Evolutionary conservation across 352 stramenopile species (phyloP).

Genomic region (Phytophthora meadii): DNA sequence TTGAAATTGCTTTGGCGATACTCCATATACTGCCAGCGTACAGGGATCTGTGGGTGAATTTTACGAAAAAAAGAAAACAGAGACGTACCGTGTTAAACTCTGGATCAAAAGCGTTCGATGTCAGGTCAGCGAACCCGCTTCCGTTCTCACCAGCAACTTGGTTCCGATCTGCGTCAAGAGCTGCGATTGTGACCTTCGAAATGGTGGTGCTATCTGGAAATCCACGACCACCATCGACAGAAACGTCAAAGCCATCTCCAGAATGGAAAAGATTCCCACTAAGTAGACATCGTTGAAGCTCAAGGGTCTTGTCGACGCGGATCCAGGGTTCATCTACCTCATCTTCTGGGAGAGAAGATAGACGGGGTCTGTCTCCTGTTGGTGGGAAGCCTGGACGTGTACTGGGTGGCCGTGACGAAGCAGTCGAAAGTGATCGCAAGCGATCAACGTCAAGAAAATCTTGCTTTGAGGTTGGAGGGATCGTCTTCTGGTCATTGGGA

Average conservation of each 20-base stretch:
- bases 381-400: constrained; percentile 31
- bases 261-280: constrained; percentile 50
- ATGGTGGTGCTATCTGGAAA: constrained; percentile 77
- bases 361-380: constrained; percentile 26
- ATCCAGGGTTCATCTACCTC: constrained; percentile 43
- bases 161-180: constrained; percentile 58
- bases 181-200: constrained; percentile 76
- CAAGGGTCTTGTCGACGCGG: constrained; percentile 43
- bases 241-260: constrained; percentile 84
- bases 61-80: not conserved
- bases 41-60: constrained; percentile 5
- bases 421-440: constrained; percentile 34
- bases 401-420: constrained; percentile 39
- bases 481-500: constrained; percentile 7
- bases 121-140: constrained; percentile 27
- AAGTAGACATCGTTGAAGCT: constrained; percentile 34
- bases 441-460: constrained; percentile 47
- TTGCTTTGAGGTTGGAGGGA: constrained; percentile 20
- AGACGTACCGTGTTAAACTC: constrained; percentile 59
- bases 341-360: constrained; percentile 36
- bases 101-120: constrained; percentile 48
- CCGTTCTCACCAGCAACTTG: constrained; percentile 42
- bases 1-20: constrained; percentile 82
- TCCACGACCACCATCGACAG: constrained; percentile 74
- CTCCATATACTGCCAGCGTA: constrained; percentile 59